Conservation (phyloP, 2,329 filamentous ascomycete species). For the Sclerotinia glacialis region DNA sequence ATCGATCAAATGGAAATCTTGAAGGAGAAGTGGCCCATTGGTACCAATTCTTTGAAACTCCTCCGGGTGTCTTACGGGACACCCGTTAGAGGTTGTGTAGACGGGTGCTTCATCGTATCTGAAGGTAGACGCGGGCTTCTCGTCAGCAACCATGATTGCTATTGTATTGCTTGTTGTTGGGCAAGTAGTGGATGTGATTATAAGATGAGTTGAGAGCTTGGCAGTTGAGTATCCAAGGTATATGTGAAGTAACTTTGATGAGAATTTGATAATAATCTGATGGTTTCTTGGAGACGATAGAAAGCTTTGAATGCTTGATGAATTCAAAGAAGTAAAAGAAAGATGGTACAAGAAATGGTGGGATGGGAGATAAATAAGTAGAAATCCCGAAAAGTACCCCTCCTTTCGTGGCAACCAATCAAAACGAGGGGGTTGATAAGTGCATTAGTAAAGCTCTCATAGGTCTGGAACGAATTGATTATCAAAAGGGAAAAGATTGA, state of each 20-base stretch:
- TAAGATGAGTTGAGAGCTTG: neutral
- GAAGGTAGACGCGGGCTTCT: conserved; percentile 47
- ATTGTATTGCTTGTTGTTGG: conserved; percentile 6
- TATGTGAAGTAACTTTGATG: neutral
- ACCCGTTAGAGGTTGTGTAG: conserved; percentile 60
- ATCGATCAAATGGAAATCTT: conserved; percentile 65
- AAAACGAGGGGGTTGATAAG: conserved; percentile 14
- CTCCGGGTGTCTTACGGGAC: conserved; percentile 53
- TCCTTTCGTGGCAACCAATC: conserved; percentile 19
- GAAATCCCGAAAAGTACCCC: conserved; percentile 5
- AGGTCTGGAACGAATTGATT: conserved; percentile 19
- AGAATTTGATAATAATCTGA: neutral
- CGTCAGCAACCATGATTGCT: conserved; percentile 45
- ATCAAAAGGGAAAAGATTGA: neutral
- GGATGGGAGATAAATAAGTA: conserved; percentile 18
- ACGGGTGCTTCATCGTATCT: conserved; percentile 57
- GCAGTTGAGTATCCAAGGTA: neutral
- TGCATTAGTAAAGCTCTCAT: conserved; percentile 21
- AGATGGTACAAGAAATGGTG: neutral
- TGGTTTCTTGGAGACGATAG: neutral
- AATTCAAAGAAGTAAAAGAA: neutral
- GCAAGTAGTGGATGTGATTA: neutral
- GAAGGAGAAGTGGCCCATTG: conserved; percentile 59
- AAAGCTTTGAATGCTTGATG: neutral
- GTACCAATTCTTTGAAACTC: conserved; percentile 52